Conservation (phyloP, 1,139 yeast species). For the Lodderomyces metapsilosis region DNA sequence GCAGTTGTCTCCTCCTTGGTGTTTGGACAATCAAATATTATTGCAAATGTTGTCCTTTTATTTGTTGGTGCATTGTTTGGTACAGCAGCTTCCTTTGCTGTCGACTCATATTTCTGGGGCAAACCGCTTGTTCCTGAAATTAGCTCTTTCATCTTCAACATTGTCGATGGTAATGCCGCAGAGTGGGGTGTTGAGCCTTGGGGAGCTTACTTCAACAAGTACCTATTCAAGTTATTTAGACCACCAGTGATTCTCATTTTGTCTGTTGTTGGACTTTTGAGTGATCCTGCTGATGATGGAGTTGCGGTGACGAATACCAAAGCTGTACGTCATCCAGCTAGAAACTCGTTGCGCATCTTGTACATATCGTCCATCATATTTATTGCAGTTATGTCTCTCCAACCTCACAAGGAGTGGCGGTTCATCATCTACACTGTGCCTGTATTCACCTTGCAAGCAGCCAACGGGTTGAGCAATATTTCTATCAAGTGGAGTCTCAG, state of each 20-base stretch:
- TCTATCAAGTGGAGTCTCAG: slow-evolving; percentile 31
- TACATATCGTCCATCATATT: slow-evolving; percentile 49
- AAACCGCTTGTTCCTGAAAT: slow-evolving; percentile 63
- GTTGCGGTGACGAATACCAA: slow-evolving; percentile 18
- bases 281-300: slow-evolving; percentile 36
- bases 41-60: slow-evolving; percentile 30
- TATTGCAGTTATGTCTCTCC: slow-evolving; percentile 65
- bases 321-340: slow-evolving; percentile 36
- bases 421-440: slow-evolving; percentile 79
- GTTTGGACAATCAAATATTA: slow-evolving; percentile 45
- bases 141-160: slow-evolving; percentile 69
- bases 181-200: slow-evolving; percentile 88
- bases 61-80: slow-evolving; percentile 60
- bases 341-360: slow-evolving; percentile 34
- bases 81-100: slow-evolving; percentile 38
- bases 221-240: slow-evolving; percentile 49
- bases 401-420: slow-evolving; percentile 95
- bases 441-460: slow-evolving; percentile 60
- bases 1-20: slow-evolving; percentile 43
- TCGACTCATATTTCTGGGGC: slow-evolving; percentile 84
- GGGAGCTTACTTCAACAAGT: slow-evolving; percentile 56
- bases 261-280: slow-evolving; percentile 38
- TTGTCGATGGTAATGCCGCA: slow-evolving; percentile 65
- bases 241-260: slow-evolving; percentile 63
- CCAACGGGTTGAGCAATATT: slow-evolving; percentile 56